Evolutionary conservation across 2,329 filamentous ascomycete species (phyloP).

Genomic region (Microdochium bolleyi): DNA sequence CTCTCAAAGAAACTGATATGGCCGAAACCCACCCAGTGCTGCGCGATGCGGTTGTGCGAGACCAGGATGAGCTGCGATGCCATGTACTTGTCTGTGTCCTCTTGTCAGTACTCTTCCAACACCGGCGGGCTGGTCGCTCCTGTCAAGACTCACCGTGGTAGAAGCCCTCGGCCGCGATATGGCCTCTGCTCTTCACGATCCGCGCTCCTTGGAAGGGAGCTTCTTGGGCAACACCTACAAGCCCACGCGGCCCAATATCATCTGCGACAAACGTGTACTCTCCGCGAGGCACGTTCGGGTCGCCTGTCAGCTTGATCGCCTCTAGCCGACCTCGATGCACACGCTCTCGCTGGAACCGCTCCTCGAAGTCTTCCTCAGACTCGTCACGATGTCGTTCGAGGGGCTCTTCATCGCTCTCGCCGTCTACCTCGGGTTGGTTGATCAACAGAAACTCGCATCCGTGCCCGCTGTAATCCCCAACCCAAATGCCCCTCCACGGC

Average conservation of each 20-base stretch:
- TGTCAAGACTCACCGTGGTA: slow-evolving; percentile 49
- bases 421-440: slow-evolving; percentile 59
- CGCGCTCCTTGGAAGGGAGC: slow-evolving; percentile 64
- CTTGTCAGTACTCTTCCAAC: background rate
- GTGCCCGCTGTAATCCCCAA: slow-evolving; percentile 81
- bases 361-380: slow-evolving; percentile 34
- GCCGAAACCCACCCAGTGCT: slow-evolving; percentile 65
- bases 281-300: slow-evolving; percentile 81
- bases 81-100: slow-evolving; percentile 60
- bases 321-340: slow-evolving; percentile 63
- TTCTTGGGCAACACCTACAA: slow-evolving; percentile 57
- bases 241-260: slow-evolving; percentile 62
- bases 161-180: slow-evolving; percentile 71
- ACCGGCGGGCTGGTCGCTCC: background rate
- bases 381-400: slow-evolving; percentile 32
- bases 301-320: slow-evolving; percentile 86
- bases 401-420: slow-evolving; percentile 30
- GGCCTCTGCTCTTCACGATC: slow-evolving; percentile 66
- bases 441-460: slow-evolving; percentile 84
- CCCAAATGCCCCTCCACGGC: slow-evolving; percentile 86
- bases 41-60: slow-evolving; percentile 68
- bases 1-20: slow-evolving; percentile 55
- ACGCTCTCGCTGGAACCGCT: slow-evolving; percentile 33
- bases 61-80: slow-evolving; percentile 70
- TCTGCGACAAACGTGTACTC: slow-evolving; percentile 75